Evolutionary conservation across 2,329 filamentous ascomycete genomes (phyloP).

Genomic region (Pestalotiopsis sp.): DNA sequence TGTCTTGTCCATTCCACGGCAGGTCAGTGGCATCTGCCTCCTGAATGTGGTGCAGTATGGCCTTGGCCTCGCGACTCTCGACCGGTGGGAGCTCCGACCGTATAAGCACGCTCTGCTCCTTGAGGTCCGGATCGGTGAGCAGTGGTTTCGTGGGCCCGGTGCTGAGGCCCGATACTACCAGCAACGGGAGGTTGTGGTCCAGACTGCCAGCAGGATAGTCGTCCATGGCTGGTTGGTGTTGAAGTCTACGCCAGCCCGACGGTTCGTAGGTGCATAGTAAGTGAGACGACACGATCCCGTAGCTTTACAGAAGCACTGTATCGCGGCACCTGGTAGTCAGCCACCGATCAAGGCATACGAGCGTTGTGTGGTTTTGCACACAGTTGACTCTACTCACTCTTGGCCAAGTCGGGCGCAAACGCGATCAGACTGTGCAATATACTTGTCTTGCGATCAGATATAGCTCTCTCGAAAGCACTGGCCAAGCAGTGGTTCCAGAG

Average conservation of each 20-base stretch:
- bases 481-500: not conserved
- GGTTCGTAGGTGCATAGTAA: not conserved
- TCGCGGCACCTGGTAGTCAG: not conserved
- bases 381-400: not conserved
- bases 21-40: constrained; percentile 64
- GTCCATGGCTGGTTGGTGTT: constrained; percentile 60
- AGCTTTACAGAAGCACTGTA: not conserved
- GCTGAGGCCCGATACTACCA: constrained; percentile 79
- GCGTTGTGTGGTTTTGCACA: not conserved
- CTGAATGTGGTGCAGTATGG: constrained; percentile 67
- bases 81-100: constrained; percentile 72
- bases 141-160: constrained; percentile 41
- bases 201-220: constrained; percentile 79
- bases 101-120: constrained; percentile 63
- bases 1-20: constrained; percentile 68
- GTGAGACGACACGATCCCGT: not conserved
- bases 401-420: not conserved
- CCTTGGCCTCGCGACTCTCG: constrained; percentile 64
- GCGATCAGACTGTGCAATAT: not conserved
- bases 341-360: not conserved
- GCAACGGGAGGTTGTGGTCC: constrained; percentile 82
- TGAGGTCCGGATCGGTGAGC: constrained; percentile 51
- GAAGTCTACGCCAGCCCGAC: not conserved
- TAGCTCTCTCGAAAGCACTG: not conserved
- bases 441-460: not conserved